Evolutionary conservation across 164 flowering plant species (phyloP).

Genomic region (Nymphaea thermarum): DNA sequence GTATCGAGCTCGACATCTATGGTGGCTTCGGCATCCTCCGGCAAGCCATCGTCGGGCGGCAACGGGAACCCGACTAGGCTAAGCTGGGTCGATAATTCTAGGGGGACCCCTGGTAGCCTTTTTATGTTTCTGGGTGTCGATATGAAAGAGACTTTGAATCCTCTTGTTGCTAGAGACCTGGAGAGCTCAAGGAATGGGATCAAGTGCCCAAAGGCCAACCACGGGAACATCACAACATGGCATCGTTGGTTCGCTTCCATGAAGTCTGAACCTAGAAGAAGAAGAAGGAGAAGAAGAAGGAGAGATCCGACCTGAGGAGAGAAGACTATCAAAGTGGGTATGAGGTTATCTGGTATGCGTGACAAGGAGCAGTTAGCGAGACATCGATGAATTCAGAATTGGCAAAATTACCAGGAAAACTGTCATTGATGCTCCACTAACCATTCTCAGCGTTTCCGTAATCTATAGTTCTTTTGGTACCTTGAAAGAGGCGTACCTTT

Average conservation of each 20-base stretch:
- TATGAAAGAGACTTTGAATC: constrained; percentile 1
- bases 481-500: no score
- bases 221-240: constrained; percentile 4
- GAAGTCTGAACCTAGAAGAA: no score
- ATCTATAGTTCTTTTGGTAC: no score
- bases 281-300: no score
- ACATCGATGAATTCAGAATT: no score
- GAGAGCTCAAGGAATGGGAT: constrained; percentile 6
- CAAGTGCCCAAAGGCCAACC: constrained; percentile 9
- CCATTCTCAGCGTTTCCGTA: no score
- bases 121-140: constrained; percentile 10
- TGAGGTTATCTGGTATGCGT: no score
- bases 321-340: no score
- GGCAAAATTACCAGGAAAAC: no score
- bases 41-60: constrained; percentile 19
- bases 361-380: no score
- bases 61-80: constrained; percentile 19
- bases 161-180: constrained; percentile 1
- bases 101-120: constrained; percentile 6
- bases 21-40: constrained; percentile 33
- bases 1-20: constrained; percentile 18
- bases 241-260: not conserved
- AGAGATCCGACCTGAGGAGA: no score
- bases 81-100: not conserved
- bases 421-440: no score